Conservation (phyloP, 441 rosid genomes). For the Melastoma candidum region DNA sequence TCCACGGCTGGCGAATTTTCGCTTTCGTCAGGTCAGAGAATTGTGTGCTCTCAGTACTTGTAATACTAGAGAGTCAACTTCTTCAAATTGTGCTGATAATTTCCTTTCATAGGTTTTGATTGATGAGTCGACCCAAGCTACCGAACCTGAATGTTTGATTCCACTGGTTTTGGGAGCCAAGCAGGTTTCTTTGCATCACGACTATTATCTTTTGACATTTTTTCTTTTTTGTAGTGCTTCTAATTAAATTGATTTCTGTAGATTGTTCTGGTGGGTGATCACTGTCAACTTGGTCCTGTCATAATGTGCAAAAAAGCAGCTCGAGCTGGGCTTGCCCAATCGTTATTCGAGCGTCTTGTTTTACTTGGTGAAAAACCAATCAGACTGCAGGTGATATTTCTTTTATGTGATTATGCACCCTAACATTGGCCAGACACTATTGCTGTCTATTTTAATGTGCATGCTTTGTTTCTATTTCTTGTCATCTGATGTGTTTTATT, state of each 20-base stretch:
- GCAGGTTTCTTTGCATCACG: conserved; percentile 46
- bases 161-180: conserved; percentile 99
- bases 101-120: conserved; percentile 62
- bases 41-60: conserved; percentile 1
- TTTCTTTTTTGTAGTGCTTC: neutral
- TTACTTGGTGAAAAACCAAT: conserved; percentile 97
- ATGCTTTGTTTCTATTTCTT: conserved; percentile 1
- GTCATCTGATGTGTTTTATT: conserved; percentile 6
- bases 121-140: conserved; percentile 99
- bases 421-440: neutral
- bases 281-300: conserved; percentile 99
- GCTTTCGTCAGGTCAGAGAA: conserved; percentile 86
- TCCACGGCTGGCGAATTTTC: conserved; percentile 90
- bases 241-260: conserved; percentile 20
- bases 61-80: conserved; percentile 4
- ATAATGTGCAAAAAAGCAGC: conserved; percentile 99
- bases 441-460: neutral
- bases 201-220: neutral
- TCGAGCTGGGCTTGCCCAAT: conserved; percentile 99
- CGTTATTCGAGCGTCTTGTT: conserved; percentile 96
- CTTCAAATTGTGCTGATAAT: no score
- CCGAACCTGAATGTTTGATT: conserved; percentile 98
- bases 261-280: conserved; percentile 99
- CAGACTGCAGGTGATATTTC: conserved; percentile 76
- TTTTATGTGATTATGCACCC: neutral